Evolutionary conservation across 2,329 filamentous ascomycete genomes (phyloP).

Genomic region (Talaromyces sp.): DNA sequence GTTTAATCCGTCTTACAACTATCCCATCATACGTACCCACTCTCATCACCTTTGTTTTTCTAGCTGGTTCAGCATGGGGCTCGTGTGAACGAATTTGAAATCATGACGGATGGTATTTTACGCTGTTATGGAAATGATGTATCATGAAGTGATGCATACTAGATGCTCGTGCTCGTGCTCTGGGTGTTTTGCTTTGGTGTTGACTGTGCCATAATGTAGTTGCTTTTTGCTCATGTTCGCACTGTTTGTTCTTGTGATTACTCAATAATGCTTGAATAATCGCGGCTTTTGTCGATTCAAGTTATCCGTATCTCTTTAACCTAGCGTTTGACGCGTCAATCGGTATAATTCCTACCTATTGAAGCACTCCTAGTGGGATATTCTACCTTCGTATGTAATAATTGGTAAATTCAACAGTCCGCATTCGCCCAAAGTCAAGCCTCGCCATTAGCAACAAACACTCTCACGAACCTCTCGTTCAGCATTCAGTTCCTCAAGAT

Average conservation of each 20-base stretch:
- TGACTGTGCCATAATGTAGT: not conserved
- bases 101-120: not conserved
- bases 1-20: not conserved
- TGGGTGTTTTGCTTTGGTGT: not conserved
- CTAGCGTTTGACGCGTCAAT: no score
- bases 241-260: not conserved
- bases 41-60: not conserved
- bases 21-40: not conserved
- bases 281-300: not conserved
- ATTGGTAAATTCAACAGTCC: no score
- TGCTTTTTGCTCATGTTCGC: not conserved
- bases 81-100: not conserved
- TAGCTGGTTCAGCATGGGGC: not conserved
- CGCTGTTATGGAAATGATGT: not conserved
- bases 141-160: slow-evolving; percentile 3
- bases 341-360: not conserved
- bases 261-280: not conserved
- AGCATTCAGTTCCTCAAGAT: slow-evolving; percentile 26
- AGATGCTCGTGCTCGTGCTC: slow-evolving; percentile 1
- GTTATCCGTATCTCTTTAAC: not conserved
- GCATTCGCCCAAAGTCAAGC: not conserved
- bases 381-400: not conserved
- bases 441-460: slow-evolving; percentile 14
- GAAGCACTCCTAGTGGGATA: not conserved
- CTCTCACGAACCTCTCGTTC: slow-evolving; percentile 22